Conservation (phyloP, 805 yeast species). For the Barnettozyma populi region DNA sequence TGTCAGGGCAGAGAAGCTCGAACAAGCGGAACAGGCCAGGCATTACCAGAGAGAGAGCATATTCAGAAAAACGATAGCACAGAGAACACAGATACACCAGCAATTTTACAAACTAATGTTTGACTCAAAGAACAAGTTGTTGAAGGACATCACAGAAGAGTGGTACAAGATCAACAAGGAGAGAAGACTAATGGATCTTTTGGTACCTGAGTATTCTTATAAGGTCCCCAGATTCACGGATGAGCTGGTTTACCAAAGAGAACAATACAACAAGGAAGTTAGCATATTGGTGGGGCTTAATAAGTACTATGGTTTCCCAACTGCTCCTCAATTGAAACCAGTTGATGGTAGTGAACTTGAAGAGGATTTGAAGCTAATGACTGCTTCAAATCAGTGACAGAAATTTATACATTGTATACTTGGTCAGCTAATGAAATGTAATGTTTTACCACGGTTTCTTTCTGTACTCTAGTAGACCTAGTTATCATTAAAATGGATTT, state of each 20-base stretch:
- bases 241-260: slow-evolving; percentile 59
- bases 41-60: slow-evolving; percentile 72
- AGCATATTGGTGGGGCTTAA: slow-evolving; percentile 65
- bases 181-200: slow-evolving; percentile 70
- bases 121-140: slow-evolving; percentile 60
- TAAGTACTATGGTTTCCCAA: slow-evolving; percentile 71
- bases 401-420: neutral
- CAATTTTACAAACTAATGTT: slow-evolving; percentile 63
- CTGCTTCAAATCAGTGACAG: slow-evolving; percentile 10
- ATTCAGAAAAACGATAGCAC: slow-evolving; percentile 73
- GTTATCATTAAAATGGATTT: slow-evolving; percentile 16
- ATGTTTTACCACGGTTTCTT: neutral
- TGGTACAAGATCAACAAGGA: slow-evolving; percentile 94
- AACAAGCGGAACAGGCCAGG: slow-evolving; percentile 42
- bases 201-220: slow-evolving; percentile 42
- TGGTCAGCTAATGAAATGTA: slow-evolving; percentile 2
- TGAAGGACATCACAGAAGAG: slow-evolving; percentile 67
- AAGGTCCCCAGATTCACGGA: slow-evolving; percentile 35
- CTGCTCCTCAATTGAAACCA: slow-evolving; percentile 63
- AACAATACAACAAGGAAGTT: slow-evolving; percentile 61
- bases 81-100: slow-evolving; percentile 78
- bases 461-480: neutral
- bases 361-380: slow-evolving; percentile 65
- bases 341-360: slow-evolving; percentile 68
- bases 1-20: slow-evolving; percentile 66